These are phyloP conservation scores for Apostasia ramifera DNA, from an alignment of 106 monocot species.

Conservation along the genomic window DNA sequence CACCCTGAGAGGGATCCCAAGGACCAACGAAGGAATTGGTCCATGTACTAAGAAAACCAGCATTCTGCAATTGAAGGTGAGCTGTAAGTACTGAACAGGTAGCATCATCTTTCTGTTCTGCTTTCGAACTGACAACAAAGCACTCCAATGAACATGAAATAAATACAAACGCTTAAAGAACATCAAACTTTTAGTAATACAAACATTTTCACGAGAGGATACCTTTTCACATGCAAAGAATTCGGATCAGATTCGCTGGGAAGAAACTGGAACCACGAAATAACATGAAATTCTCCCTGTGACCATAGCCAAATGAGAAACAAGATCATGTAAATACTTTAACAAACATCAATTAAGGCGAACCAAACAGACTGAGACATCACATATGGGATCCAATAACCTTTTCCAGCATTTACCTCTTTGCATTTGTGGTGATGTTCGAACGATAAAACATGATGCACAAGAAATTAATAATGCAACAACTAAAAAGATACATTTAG, in stretches of 20 bases:
- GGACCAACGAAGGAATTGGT: conserved; percentile 98
- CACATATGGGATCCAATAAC: neutral
- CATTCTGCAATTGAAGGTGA: conserved; percentile 76
- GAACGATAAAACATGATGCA: neutral
- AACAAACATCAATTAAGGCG: no score
- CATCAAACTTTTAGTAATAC: neutral
- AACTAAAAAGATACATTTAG: no score
- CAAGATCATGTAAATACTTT: neutral
- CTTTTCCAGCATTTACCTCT: neutral
- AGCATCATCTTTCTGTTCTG: conserved; percentile 71
- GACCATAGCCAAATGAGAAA: neutral
- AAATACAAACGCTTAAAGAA: no score
- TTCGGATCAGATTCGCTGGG: conserved; percentile 62
- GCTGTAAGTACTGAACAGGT: conserved; percentile 55
- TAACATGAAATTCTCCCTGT: conserved; percentile 76
- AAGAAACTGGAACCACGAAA: conserved; percentile 97
- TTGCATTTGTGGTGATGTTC: neutral
- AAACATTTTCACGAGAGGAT: neutral
- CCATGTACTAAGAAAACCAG: conserved; percentile 91
- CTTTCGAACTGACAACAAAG: conserved; percentile 34
- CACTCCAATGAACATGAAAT: no score
- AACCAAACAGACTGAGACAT: no score
- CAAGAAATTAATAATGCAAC: neutral
- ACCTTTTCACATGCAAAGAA: conserved; percentile 64
- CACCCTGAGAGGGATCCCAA: conserved; percentile 98